phyloP scores from a whole-genome alignment of 208 protist genomes.

The Phytomonas francai region DNA sequence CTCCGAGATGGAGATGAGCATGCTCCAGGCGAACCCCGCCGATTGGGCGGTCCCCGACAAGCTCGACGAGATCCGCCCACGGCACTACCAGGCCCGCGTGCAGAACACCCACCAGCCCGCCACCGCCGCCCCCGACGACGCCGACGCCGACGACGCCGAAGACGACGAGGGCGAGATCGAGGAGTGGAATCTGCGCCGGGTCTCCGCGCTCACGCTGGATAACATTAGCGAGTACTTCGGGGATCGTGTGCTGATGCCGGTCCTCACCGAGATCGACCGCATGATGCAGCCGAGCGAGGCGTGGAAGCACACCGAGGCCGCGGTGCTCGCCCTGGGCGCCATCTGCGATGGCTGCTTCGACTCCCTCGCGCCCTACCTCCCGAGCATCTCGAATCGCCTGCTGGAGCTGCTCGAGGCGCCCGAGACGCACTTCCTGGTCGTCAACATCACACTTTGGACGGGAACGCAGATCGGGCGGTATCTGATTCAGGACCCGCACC shows the following conservation, averaged over 20 bases:
- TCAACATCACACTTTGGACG: slow-evolving; percentile 88
- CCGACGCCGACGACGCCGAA: slow-evolving; percentile 42
- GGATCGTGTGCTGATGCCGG: slow-evolving; percentile 58
- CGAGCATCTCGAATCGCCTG: slow-evolving; percentile 60
- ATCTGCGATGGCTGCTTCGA: slow-evolving; percentile 88
- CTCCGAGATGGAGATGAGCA: slow-evolving; percentile 84
- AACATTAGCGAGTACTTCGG: slow-evolving; percentile 78
- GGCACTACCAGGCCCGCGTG: slow-evolving; percentile 61
- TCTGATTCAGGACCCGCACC: slow-evolving; percentile 25
- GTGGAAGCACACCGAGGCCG: slow-evolving; percentile 86
- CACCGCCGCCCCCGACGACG: slow-evolving; percentile 59
- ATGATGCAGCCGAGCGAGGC: slow-evolving; percentile 50
- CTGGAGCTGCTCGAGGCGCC: slow-evolving; percentile 57
- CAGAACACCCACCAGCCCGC: slow-evolving; percentile 25
- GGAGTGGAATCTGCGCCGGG: slow-evolving; percentile 91
- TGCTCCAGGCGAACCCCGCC: slow-evolving; percentile 64
- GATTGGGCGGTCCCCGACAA: slow-evolving; percentile 81
- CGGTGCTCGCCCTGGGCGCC: slow-evolving; percentile 88
- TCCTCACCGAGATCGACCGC: slow-evolving; percentile 71
- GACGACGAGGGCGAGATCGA: slow-evolving; percentile 83
- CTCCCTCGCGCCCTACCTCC: slow-evolving; percentile 68
- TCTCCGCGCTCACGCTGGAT: slow-evolving; percentile 81
- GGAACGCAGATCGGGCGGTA: slow-evolving; percentile 61
- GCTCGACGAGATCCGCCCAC: slow-evolving; percentile 75
- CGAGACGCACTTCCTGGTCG: slow-evolving; percentile 82